Base-by-base conservation (phyloP, 768 basidiomycete genomes). In the Sarcomyxa edulis region DNA sequence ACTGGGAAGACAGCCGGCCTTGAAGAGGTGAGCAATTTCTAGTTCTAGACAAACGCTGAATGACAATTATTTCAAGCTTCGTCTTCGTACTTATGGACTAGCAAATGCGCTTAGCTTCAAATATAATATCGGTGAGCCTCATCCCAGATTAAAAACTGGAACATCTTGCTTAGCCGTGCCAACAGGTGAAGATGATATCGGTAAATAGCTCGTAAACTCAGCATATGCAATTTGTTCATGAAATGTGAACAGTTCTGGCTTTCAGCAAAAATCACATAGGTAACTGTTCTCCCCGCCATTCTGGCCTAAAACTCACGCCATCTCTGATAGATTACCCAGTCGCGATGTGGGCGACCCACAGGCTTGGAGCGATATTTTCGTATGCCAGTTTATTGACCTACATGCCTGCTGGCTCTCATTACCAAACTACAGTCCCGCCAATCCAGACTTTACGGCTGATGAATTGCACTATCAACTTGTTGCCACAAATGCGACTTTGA, bases 181-280 rank as follows among this genome's bases (percentile, higher is more conserved):
- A n/a, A n/a, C 37, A 75, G 74, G 56, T 9, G 66, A 74, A 28
- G 49, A 68, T 34, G 71, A 74, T 40, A 69, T 73, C 32, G 74
- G 76, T 76, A 54, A 21, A 71, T 52, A 10, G 14, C 21, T 12
- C 21, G n/a, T n/a, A 25, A 8, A 21, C 18, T 11, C 33, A 33
- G 23, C 12, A 7, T n/a, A 21, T 16, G 11, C 20, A 6, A 23
- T 34, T 10, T 14, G n/a, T n/a, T 31, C 9, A 35, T 32, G 20
- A 21, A 15, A 31, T 22, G 27, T 27, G 7, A 25, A 16, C 46
- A 83, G 82, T 80, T 6, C 61, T 81, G 40, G 49, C 82, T 28
- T 81, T 75, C 53, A 78, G 79, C 42, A 69, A 77, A 19, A 85
- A 85, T 50, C 77, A 82, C 47, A 52, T 83, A 29, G 81, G 78